Conservation (phyloP, 805 yeast genomes). For the Schwanniomyces yamadae region DNA sequence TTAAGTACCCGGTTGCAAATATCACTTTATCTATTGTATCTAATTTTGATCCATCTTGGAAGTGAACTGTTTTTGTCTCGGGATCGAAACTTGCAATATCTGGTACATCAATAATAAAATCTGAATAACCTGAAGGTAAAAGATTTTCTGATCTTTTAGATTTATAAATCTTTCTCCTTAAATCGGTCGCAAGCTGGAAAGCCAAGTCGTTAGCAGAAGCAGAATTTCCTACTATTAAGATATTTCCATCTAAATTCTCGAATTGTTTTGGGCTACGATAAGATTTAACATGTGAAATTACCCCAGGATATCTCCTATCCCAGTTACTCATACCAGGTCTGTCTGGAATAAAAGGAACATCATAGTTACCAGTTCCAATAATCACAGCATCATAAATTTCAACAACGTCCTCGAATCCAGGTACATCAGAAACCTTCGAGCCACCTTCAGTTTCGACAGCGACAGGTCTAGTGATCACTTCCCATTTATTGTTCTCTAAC, state of each 20-base stretch:
- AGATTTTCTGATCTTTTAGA: slow-evolving; percentile 9
- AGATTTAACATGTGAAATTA: slow-evolving; percentile 29
- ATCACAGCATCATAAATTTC: slow-evolving; percentile 29
- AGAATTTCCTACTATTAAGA: slow-evolving; percentile 71
- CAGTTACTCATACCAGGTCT: slow-evolving; percentile 27
- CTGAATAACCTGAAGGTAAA: slow-evolving; percentile 8
- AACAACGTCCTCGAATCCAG: slow-evolving; percentile 9
- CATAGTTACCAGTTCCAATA: slow-evolving; percentile 31
- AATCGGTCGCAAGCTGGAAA: slow-evolving; percentile 50
- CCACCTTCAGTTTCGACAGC: slow-evolving; percentile 32
- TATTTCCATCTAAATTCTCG: slow-evolving; percentile 28
- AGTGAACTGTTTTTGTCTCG: slow-evolving; percentile 21
- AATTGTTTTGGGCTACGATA: slow-evolving; percentile 22
- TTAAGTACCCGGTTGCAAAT: slow-evolving; percentile 41
- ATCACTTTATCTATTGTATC: slow-evolving; percentile 26
- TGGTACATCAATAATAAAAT: slow-evolving; percentile 23
- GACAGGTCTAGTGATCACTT: slow-evolving; percentile 12
- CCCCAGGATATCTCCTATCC: slow-evolving; percentile 20
- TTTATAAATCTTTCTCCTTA: slow-evolving; percentile 22
- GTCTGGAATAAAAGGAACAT: slow-evolving; percentile 29
- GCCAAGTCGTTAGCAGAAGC: slow-evolving; percentile 78
- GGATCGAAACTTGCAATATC: slow-evolving; percentile 43
- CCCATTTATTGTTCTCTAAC: slow-evolving; percentile 8
- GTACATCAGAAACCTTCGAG: slow-evolving; percentile 2
- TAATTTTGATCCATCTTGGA: slow-evolving; percentile 24